phyloP scores from a whole-genome alignment of 495 filamentous ascomycete genomes.

The Elasticomyces elasticus region DNA sequence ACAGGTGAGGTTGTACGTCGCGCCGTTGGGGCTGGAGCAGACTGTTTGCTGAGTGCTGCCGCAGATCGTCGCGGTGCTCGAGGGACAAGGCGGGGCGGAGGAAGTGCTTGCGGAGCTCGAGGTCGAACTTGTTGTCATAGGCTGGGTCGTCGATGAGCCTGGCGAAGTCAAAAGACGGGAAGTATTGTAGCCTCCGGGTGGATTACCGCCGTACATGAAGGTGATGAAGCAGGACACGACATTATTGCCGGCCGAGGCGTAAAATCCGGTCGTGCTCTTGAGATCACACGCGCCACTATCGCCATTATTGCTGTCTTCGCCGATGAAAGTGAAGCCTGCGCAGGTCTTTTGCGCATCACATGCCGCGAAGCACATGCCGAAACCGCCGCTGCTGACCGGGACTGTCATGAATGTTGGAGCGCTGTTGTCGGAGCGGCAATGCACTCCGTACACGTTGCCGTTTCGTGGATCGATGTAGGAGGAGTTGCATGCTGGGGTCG shows the following conservation, averaged over 20 bases:
- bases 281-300: slow-evolving; percentile 1
- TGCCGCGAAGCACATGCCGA: slow-evolving; percentile 3
- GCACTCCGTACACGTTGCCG: not conserved
- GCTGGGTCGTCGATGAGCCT: not conserved
- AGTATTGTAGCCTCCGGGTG: not conserved
- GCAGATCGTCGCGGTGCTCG: not conserved
- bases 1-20: slow-evolving; percentile 10
- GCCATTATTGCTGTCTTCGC: too few relatives aligned
- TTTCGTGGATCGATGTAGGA: not conserved
- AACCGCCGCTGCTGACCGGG: not conserved
- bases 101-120: not conserved
- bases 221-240: not conserved
- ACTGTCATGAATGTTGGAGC: not conserved
- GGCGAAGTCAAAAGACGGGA: not conserved
- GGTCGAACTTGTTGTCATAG: not conserved
- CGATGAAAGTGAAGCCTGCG: slow-evolving; percentile 5
- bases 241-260: not conserved
- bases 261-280: not conserved
- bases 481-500: not conserved
- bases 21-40: slow-evolving; percentile 7
- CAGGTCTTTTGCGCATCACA: slow-evolving; percentile 3
- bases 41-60: slow-evolving; percentile 2
- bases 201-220: not conserved
- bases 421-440: not conserved
- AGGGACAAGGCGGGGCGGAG: slow-evolving; percentile 5